A percentile compares a stretch with the other conserved stretches of the same genome.
phyloP scores from a whole-genome alignment of 805 yeast species.

The Schizosaccharomyces cryophilus region DNA sequence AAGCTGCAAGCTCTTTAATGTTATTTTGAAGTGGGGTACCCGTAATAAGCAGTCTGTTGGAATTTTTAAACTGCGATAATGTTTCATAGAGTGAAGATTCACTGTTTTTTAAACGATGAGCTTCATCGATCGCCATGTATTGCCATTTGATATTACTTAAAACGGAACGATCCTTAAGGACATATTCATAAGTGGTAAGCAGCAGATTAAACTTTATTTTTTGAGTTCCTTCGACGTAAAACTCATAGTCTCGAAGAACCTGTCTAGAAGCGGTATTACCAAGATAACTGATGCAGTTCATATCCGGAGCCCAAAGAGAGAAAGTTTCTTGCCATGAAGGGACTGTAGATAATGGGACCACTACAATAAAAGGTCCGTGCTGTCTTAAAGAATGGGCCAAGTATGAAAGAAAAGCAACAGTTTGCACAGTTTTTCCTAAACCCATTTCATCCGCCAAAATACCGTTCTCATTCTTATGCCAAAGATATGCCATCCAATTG shows the following conservation, averaged over 20 bases:
- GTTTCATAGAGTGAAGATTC: conserved; percentile 85
- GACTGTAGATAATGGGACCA: conserved; percentile 83
- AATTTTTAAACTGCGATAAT: conserved; percentile 52
- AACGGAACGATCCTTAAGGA: conserved; percentile 63
- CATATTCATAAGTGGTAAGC: conserved; percentile 87
- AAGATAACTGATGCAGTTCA: conserved; percentile 74
- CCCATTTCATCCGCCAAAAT: conserved; percentile 98
- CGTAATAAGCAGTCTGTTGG: conserved; percentile 70
- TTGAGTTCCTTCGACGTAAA: conserved; percentile 30
- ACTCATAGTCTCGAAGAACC: conserved; percentile 63
- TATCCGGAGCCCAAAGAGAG: conserved; percentile 91
- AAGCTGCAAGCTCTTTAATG: conserved; percentile 81
- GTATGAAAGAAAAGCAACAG: conserved; percentile 87
- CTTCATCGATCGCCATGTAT: conserved; percentile 92
- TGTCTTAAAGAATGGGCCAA: conserved; percentile 83
- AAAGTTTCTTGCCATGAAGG: conserved; percentile 99
- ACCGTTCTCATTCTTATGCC: conserved; percentile 95
- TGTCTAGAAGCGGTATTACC: conserved; percentile 77
- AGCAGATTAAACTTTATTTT: conserved; percentile 79
- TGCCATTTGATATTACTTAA: conserved; percentile 81
- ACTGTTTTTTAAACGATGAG: conserved; percentile 84
- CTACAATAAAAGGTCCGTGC: conserved; percentile 90
- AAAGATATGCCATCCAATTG: conserved; percentile 97
- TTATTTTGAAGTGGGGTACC: conserved; percentile 97
- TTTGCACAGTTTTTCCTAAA: conserved; percentile 90